Evolutionary conservation across 768 basidiomycete genomes (phyloP).

Genomic region (Rhizopogon sp.): DNA sequence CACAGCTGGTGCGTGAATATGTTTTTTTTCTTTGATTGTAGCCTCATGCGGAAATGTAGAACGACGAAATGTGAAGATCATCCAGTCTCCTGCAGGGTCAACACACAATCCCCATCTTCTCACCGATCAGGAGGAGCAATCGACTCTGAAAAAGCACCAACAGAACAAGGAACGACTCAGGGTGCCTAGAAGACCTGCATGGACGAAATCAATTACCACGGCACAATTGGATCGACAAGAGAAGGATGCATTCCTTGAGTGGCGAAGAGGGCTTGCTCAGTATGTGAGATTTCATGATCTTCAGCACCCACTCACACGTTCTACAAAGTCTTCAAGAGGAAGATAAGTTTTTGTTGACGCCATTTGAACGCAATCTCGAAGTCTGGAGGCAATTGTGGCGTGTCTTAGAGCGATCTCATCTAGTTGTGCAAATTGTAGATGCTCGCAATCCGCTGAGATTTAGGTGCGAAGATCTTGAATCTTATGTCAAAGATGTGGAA

Average conservation of each 20-base stretch:
- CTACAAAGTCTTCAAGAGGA: slow-evolving; percentile 72
- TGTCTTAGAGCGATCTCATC: slow-evolving; percentile 90
- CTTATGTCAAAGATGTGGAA: slow-evolving; percentile 81
- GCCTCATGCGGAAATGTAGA: slow-evolving; percentile 37
- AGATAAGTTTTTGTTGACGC: slow-evolving; percentile 85
- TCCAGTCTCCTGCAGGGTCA: slow-evolving; percentile 46
- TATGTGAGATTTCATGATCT: slow-evolving; percentile 35
- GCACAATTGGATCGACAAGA: slow-evolving; percentile 85
- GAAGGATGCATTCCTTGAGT: slow-evolving; percentile 85
- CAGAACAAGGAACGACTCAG: slow-evolving; percentile 71
- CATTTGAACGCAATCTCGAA: slow-evolving; percentile 96
- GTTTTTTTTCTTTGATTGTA: not conserved
- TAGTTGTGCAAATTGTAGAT: slow-evolving; percentile 94
- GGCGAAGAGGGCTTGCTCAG: slow-evolving; percentile 91
- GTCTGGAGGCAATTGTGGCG: slow-evolving; percentile 99
- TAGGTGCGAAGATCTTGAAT: slow-evolving; percentile 87
- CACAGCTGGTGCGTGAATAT: slow-evolving; percentile 68
- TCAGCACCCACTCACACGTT: not conserved
- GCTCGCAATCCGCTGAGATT: slow-evolving; percentile 92
- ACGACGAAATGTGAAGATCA: slow-evolving; percentile 74
- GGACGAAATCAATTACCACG: slow-evolving; percentile 78
- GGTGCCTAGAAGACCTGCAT: slow-evolving; percentile 86
- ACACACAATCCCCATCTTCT: slow-evolving; percentile 84
- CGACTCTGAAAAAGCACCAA: slow-evolving; percentile 65
- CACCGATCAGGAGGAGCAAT: slow-evolving; percentile 75